A percentile compares a stretch with the other conserved stretches of the same genome.
Conservation (phyloP, 352 stramenopile genomes). For the Pythium plurisporium region DNA sequence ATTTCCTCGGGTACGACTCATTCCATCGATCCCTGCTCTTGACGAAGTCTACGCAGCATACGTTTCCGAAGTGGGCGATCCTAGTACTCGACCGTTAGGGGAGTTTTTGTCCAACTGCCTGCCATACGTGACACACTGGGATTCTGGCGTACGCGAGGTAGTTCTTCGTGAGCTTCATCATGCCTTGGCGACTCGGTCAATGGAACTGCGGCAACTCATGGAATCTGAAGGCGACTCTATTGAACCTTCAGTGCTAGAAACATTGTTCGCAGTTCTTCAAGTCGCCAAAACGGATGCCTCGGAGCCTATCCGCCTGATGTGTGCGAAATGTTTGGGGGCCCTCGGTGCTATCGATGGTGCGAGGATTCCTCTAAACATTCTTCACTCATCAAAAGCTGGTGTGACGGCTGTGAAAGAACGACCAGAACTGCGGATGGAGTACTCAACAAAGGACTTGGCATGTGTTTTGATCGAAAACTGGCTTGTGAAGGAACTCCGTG, state of each 20-base stretch:
- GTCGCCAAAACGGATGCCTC: slow-evolving; percentile 61
- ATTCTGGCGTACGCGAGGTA: slow-evolving; percentile 73
- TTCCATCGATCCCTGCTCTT: slow-evolving; percentile 63
- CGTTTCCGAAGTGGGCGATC: slow-evolving; percentile 58
- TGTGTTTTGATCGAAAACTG: slow-evolving; percentile 79
- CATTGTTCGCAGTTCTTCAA: slow-evolving; percentile 64
- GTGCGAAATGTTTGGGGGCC: slow-evolving; percentile 66
- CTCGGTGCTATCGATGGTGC: slow-evolving; percentile 79
- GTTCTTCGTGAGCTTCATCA: slow-evolving; percentile 66
- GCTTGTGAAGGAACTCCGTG: slow-evolving; percentile 79
- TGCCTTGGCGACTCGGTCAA: slow-evolving; percentile 51
- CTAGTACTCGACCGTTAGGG: slow-evolving; percentile 12
- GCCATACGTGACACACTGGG: slow-evolving; percentile 72
- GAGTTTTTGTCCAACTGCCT: slow-evolving; percentile 58
- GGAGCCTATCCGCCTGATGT: slow-evolving; percentile 65
- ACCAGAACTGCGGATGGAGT: slow-evolving; percentile 31
- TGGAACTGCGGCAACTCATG: slow-evolving; percentile 60
- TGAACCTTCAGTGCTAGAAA: slow-evolving; percentile 45
- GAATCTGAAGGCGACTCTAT: slow-evolving; percentile 71
- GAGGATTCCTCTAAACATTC: slow-evolving; percentile 62
- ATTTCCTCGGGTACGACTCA: slow-evolving; percentile 65
- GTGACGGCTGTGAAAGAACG: slow-evolving; percentile 6
- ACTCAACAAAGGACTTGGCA: slow-evolving; percentile 76
- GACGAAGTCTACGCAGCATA: slow-evolving; percentile 57
- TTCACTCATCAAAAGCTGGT: slow-evolving; percentile 34